Conservation (phyloP, 768 basidiomycete genomes). For the Serendipita sp. region DNA sequence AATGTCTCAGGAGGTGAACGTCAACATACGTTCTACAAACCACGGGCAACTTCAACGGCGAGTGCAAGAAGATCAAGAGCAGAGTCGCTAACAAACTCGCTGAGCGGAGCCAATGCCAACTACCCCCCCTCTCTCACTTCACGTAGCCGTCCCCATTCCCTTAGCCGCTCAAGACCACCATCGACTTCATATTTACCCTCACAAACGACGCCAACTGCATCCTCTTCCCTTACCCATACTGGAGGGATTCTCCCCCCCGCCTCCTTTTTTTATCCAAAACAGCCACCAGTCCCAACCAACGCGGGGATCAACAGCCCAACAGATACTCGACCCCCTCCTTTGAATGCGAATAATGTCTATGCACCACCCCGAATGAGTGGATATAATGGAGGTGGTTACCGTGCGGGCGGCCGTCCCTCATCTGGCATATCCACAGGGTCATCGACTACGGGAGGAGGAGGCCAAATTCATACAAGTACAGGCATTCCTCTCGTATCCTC, state of each 20-base stretch:
- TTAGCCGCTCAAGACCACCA: background rate
- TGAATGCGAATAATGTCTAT: background rate
- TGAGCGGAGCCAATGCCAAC: background rate
- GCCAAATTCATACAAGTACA: conserved; percentile 15
- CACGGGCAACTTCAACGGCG: background rate
- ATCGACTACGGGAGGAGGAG: background rate
- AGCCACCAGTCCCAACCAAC: conserved; percentile 24
- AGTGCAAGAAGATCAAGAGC: conserved; percentile 3
- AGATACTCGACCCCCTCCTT: conserved; percentile 18
- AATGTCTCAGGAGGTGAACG: background rate
- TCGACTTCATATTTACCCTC: background rate
- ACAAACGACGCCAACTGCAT: background rate
- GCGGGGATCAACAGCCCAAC: conserved; percentile 27
- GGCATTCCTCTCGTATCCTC: conserved; percentile 20
- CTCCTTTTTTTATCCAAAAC: conserved; percentile 59
- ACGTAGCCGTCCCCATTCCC: background rate
- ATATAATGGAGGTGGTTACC: background rate
- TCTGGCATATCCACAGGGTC: background rate
- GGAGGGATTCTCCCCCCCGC: conserved; percentile 34
- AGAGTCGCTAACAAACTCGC: conserved; percentile 5
- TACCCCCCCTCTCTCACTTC: background rate
- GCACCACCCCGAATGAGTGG: background rate
- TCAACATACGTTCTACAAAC: conserved; percentile 7
- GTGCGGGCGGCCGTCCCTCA: conserved; percentile 3
- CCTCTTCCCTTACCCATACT: conserved; percentile 9